Base-by-base conservation (phyloP, 352 stramenopile genomes). In the Pythium sp. region DNA sequence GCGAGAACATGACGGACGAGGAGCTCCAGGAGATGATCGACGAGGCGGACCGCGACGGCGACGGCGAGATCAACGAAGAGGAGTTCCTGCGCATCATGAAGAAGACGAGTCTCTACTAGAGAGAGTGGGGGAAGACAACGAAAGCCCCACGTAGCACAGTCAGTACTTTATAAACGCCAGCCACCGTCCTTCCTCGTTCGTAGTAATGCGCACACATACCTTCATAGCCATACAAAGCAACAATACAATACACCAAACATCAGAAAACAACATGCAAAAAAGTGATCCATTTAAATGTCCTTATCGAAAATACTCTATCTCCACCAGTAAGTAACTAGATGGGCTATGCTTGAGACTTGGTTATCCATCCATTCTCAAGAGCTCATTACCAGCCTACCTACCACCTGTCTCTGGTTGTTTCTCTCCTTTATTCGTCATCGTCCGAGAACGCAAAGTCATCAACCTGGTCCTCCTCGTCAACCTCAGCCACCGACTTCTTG, bases 1-100 rank as follows among this genome's bases (percentile, higher is more conserved):
- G 97, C 34, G 96, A 99, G 82, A 98, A 95, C 68, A 98, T 98
- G 93, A 98, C 90, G 59, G 96, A 99, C 81, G 95, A 97, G 58
- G 97, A 99, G 76, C 80, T 99, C 49, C 86, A 98, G 69, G 97
- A 99, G 74, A 99, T 99, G 97, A 99, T 99, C 74, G 96, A 99
- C 72, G 86, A 98, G 58, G 97, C 97, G 26, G 96, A 99, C 72
- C 88, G 86, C 9, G 96, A 99, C 76, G 84, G 95, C 53, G 97
- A 99, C 76, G 95, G 96, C 30, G 94, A 98, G 80, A 98, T 99
- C 79, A 98, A 93, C 75, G 81, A 96, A 58, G 94, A 98, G 58
- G 97, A 99, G 72, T 99, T 99, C 74, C 92, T 98, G 68, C 80
- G 83, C 60, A 98, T 99, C 78, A 99, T 99, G 95, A 98, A 95